Conservation (phyloP, 2,329 filamentous ascomycete species). For the Nemania sp. region DNA sequence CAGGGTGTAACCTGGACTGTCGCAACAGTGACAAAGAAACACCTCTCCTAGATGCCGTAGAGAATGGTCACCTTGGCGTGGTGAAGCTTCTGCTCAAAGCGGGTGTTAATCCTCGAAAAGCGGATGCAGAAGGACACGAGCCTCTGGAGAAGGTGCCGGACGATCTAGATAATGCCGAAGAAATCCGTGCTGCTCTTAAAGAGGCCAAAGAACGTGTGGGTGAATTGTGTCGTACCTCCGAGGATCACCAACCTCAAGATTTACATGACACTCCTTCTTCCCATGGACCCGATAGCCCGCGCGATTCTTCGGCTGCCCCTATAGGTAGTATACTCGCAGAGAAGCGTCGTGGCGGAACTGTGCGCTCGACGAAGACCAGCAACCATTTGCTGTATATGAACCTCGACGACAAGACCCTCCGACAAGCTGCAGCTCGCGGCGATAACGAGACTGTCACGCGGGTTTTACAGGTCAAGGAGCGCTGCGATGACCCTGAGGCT, state of each 20-base stretch:
- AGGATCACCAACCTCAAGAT: constrained; percentile 59
- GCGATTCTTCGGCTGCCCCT: constrained; percentile 57
- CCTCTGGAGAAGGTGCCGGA: constrained; percentile 82
- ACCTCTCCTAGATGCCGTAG: constrained; percentile 91
- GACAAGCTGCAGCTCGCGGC: constrained; percentile 63
- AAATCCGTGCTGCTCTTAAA: constrained; percentile 72
- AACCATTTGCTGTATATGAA: constrained; percentile 68
- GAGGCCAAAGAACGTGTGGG: constrained; percentile 62
- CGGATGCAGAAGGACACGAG: constrained; percentile 91
- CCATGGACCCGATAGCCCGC: constrained; percentile 62
- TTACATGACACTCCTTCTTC: constrained; percentile 54
- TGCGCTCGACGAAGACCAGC: constrained; percentile 66
- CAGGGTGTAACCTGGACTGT: constrained; percentile 83
- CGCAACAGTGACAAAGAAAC: constrained; percentile 85
- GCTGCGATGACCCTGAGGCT: constrained; percentile 76
- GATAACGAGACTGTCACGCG: constrained; percentile 66
- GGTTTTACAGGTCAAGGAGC: constrained; percentile 64
- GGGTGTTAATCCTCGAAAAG: constrained; percentile 87
- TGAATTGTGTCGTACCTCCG: constrained; percentile 59
- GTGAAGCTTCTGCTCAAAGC: constrained; percentile 82
- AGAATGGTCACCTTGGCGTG: constrained; percentile 90
- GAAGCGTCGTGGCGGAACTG: constrained; percentile 57
- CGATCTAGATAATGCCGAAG: constrained; percentile 76
- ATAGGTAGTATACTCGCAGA: constrained; percentile 41
- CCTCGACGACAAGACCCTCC: constrained; percentile 64